Evolutionary conservation across 2,329 filamentous ascomycete genomes (phyloP).

Genomic region (Hypoxylon sp.): DNA sequence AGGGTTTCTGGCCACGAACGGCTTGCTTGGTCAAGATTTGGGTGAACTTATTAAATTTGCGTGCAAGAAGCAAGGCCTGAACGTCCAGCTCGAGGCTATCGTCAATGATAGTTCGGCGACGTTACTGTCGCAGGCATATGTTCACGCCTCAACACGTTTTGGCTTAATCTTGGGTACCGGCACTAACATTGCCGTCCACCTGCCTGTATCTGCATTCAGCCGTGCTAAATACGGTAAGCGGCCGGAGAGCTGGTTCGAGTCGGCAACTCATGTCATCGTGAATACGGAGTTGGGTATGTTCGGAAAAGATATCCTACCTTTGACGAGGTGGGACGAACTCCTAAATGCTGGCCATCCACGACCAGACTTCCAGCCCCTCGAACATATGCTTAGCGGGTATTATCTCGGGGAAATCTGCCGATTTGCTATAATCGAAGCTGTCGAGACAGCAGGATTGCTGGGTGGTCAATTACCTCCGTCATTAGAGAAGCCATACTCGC

Average conservation of each 20-base stretch:
- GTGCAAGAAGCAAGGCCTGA: slow-evolving; percentile 66
- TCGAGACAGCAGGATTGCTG: slow-evolving; percentile 68
- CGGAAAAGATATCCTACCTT: slow-evolving; percentile 70
- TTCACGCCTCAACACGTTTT: slow-evolving; percentile 71
- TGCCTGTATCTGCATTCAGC: slow-evolving; percentile 71
- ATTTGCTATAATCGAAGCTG: slow-evolving; percentile 70
- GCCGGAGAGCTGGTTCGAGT: slow-evolving; percentile 69
- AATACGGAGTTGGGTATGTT: slow-evolving; percentile 80
- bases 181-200: slow-evolving; percentile 75
- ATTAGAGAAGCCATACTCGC: slow-evolving; percentile 67
- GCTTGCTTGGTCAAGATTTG: slow-evolving; percentile 72
- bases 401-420: slow-evolving; percentile 77
- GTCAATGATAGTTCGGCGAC: slow-evolving; percentile 79
- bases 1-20: slow-evolving; percentile 72
- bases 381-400: slow-evolving; percentile 71
- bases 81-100: slow-evolving; percentile 72
- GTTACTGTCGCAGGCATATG: slow-evolving; percentile 74
- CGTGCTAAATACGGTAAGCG: slow-evolving; percentile 70
- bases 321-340: slow-evolving; percentile 72
- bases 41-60: slow-evolving; percentile 70
- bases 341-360: slow-evolving; percentile 65
- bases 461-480: slow-evolving; percentile 70
- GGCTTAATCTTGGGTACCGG: slow-evolving; percentile 78
- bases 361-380: slow-evolving; percentile 62
- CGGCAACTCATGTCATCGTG: slow-evolving; percentile 74